Conservation (phyloP, 1,284 basidiomycete genomes). For the Trichosporon sp. region DNA sequence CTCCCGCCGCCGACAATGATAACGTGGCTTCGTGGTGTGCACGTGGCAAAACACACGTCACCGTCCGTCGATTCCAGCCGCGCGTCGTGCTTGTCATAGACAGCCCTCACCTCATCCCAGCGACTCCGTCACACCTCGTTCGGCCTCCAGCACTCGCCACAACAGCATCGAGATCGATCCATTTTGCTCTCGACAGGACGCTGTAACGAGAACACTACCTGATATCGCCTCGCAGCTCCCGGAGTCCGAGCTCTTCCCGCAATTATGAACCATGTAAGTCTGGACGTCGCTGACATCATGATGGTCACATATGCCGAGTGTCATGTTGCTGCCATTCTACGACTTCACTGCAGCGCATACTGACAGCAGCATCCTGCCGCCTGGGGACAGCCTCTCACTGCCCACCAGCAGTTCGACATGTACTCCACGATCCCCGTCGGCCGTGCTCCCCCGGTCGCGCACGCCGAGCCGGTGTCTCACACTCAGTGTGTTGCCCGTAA, state of each 20-base stretch:
- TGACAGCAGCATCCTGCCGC: slow-evolving; percentile 42
- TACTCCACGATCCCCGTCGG: slow-evolving; percentile 36
- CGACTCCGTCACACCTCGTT: background rate
- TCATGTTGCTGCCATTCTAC: background rate
- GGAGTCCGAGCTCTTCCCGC: background rate
- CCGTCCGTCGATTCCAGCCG: slow-evolving; percentile 1
- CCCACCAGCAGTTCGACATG: slow-evolving; percentile 42
- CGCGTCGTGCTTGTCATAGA: slow-evolving; percentile 16
- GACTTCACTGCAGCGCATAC: background rate
- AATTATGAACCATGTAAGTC: slow-evolving; percentile 30
- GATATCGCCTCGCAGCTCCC: background rate
- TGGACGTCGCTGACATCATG: background rate
- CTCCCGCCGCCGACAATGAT: background rate
- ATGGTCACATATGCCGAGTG: background rate
- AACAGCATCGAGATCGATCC: background rate
- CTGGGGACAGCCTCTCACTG: slow-evolving; percentile 45
- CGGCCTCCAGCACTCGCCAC: background rate
- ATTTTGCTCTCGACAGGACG: background rate
- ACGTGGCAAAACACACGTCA: slow-evolving; percentile 11
- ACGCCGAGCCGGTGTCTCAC: slow-evolving; percentile 23
- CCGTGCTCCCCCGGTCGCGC: slow-evolving; percentile 5
- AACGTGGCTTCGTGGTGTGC: background rate
- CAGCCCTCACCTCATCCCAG: background rate
- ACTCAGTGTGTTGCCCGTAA: slow-evolving; percentile 23
- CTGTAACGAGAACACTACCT: background rate